Percentiles rank a stretch among this genome's conserved stretches.
Evolutionary conservation across 2,329 filamentous ascomycete genomes (phyloP).

Genomic region (Neonectria punicea): DNA sequence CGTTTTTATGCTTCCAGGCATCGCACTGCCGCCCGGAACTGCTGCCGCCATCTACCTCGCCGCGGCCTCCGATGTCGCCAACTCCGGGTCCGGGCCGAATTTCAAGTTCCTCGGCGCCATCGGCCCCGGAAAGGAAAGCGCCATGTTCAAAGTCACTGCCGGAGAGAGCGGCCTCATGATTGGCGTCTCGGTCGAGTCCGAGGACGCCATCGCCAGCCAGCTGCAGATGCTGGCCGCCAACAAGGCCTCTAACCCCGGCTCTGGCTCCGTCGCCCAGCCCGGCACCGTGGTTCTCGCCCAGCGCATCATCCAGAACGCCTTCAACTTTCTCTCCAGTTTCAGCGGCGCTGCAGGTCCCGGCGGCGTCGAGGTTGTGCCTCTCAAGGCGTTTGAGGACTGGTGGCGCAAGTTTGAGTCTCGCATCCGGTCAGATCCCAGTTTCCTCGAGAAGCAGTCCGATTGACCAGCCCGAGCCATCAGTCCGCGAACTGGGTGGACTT

Average conservation of each 20-base stretch:
- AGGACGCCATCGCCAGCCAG: constrained; percentile 75
- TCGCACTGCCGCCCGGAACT: constrained; percentile 76
- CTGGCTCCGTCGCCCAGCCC: constrained; percentile 49
- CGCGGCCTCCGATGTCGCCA: constrained; percentile 57
- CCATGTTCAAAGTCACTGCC: constrained; percentile 81
- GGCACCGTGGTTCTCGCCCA: constrained; percentile 87
- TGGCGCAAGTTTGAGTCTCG: constrained; percentile 95
- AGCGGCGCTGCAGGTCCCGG: constrained; percentile 69
- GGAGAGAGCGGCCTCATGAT: constrained; percentile 68
- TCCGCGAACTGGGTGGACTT: background rate
- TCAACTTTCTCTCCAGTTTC: constrained; percentile 94
- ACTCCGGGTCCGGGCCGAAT: constrained; percentile 58
- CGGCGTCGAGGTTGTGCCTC: constrained; percentile 87
- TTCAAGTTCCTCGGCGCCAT: constrained; percentile 92
- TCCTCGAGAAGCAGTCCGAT: constrained; percentile 74
- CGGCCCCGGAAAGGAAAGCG: constrained; percentile 88
- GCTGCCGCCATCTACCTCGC: constrained; percentile 91
- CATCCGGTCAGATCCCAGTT: constrained; percentile 86
- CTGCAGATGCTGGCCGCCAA: constrained; percentile 66
- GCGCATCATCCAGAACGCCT: constrained; percentile 94
- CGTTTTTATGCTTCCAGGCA: constrained; percentile 86
- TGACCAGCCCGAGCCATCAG: constrained; percentile 39
- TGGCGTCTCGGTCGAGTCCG: constrained; percentile 85
- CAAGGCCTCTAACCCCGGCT: constrained; percentile 34
- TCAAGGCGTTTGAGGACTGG: constrained; percentile 97